Evolutionary conservation across 192 early-diverging fungal species (phyloP).

Genomic region (Entomortierella beljakovae): DNA sequence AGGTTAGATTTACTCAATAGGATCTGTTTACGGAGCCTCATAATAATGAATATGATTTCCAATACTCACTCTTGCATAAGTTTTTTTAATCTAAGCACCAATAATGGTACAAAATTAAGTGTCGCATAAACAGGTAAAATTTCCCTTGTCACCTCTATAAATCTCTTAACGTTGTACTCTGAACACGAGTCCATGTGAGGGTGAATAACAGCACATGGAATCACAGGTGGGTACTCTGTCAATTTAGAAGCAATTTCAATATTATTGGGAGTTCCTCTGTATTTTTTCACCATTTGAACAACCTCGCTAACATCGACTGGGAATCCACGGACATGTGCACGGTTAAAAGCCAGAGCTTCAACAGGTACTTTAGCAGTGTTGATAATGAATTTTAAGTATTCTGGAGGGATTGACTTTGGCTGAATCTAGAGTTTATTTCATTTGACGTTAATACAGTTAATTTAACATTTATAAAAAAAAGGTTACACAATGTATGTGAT

Average conservation of each 20-base stretch:
- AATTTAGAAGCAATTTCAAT: constrained; percentile 52
- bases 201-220: constrained; percentile 70
- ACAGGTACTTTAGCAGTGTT: constrained; percentile 70
- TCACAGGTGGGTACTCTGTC: constrained; percentile 51
- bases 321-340: constrained; percentile 58
- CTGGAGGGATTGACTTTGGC: constrained; percentile 66
- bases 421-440: constrained; percentile 55
- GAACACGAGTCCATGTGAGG: constrained; percentile 65
- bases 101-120: constrained; percentile 79
- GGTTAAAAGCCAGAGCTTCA: constrained; percentile 68
- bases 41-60: neutral
- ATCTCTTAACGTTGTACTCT: constrained; percentile 57
- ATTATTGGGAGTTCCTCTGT: constrained; percentile 55
- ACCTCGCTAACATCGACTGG: constrained; percentile 54
- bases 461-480: neutral
- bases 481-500: constrained; percentile 16
- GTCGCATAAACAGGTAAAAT: constrained; percentile 74
- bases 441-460: neutral
- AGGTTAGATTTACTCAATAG: too few relatives aligned
- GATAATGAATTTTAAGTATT: constrained; percentile 71
- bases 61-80: constrained; percentile 67
- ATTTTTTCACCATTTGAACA: constrained; percentile 39
- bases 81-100: constrained; percentile 68
- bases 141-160: constrained; percentile 64
- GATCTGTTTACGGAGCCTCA: too few relatives aligned